Conservation (phyloP, 345 rosid genomes). For the Citrus cavaleriei region DNA sequence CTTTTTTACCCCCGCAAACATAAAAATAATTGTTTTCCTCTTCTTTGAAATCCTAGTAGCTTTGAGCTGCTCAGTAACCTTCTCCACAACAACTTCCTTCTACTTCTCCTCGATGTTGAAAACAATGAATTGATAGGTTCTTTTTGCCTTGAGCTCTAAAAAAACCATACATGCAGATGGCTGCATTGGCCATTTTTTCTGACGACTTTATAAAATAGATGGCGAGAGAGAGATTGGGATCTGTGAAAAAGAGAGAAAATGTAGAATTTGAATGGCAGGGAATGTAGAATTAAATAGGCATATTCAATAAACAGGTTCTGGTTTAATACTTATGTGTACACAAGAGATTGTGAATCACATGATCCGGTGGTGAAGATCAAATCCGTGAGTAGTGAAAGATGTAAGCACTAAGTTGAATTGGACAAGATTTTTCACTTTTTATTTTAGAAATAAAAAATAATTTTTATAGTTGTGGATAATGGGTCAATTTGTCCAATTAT, state of each 20-base stretch:
- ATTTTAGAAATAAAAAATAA: neutral
- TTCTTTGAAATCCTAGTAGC: neutral
- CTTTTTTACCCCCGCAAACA: too few species aligned
- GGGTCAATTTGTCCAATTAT: neutral
- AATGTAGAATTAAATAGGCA: neutral
- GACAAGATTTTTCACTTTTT: neutral
- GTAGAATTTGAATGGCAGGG: conserved; percentile 1
- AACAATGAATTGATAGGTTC: neutral
- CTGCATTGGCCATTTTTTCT: neutral
- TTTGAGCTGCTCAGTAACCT: neutral
- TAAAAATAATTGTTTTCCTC: too few species aligned
- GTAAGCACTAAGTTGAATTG: too few species aligned
- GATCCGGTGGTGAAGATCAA: neutral
- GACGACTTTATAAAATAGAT: too few species aligned
- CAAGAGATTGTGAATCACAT: neutral
- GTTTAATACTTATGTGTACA: neutral
- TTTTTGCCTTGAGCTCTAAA: neutral
- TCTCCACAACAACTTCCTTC: neutral
- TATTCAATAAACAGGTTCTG: neutral
- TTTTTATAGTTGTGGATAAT: neutral
- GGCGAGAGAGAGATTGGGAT: too few species aligned
- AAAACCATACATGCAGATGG: neutral
- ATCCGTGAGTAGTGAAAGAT: too few species aligned
- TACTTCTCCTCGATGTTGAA: neutral
- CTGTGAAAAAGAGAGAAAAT: too few species aligned